Percentiles rank a stretch among this genome's conserved stretches.
These are phyloP conservation scores for Erucastrum elatum DNA, from an alignment of 345 rosid genomes.

Conservation along the genomic window DNA sequence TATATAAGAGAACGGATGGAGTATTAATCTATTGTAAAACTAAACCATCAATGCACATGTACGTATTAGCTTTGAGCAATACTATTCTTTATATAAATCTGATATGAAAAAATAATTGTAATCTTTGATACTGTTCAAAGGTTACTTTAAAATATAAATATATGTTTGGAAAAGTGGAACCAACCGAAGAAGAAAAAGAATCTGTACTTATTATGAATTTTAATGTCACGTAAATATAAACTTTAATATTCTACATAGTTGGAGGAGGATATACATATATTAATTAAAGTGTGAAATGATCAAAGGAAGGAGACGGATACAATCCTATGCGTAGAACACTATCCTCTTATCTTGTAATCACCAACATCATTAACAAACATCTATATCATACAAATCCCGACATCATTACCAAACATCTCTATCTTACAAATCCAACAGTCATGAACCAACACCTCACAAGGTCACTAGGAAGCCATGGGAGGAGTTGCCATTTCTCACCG, in stretches of 20 bases:
- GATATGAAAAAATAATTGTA: neutral
- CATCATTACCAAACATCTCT: too few species aligned
- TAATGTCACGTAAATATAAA: neutral
- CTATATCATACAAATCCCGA: too few species aligned
- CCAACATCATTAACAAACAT: too few species aligned
- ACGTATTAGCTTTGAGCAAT: neutral
- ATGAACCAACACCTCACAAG: too few species aligned
- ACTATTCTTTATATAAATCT: neutral
- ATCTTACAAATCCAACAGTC: too few species aligned
- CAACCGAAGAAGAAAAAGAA: neutral
- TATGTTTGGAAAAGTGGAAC: neutral
- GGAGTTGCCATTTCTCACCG: too few species aligned
- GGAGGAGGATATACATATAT: neutral
- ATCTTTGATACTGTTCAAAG: neutral
- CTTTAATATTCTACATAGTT: neutral
- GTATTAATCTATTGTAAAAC: neutral
- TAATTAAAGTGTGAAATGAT: neutral
- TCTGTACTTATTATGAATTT: neutral
- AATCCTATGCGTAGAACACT: too few species aligned
- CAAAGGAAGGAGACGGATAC: constrained; percentile 17
- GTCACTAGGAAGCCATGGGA: too few species aligned
- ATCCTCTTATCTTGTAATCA: too few species aligned
- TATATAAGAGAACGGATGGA: too few species aligned
- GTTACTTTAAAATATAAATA: neutral
- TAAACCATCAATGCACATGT: neutral